Percentiles rank a stretch among this genome's conserved stretches.
Evolutionary conservation across 441 rosid species (phyloP).

Genomic region (Biscutella laevigata): DNA sequence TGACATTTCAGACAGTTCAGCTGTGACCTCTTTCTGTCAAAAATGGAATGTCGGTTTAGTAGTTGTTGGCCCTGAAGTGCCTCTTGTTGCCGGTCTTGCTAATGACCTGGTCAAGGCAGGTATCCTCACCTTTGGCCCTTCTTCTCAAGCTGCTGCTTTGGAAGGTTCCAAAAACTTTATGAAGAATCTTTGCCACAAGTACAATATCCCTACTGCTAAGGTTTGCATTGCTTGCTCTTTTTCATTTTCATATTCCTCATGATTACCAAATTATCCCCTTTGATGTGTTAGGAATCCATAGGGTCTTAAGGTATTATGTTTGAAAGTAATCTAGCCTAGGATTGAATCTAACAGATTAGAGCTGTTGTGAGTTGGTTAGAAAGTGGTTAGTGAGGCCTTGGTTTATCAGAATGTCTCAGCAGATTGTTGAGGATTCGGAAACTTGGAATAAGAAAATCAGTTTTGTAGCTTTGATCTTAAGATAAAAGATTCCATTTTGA

Average conservation of each 20-base stretch:
- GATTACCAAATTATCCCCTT: background rate
- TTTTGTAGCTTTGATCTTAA: background rate
- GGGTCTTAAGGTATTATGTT: background rate
- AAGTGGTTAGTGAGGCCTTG: background rate
- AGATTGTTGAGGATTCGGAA: background rate
- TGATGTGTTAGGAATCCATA: background rate
- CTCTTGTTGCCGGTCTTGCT: constrained; percentile 78
- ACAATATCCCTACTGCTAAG: constrained; percentile 88
- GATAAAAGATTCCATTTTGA: background rate
- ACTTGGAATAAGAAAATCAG: background rate
- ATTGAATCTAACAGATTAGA: background rate
- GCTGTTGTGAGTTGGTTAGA: constrained; percentile 1
- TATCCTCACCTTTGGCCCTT: constrained; percentile 82
- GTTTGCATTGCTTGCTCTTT: constrained; percentile 26
- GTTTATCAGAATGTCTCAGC: background rate
- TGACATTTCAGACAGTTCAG: constrained; percentile 47
- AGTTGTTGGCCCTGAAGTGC: constrained; percentile 88
- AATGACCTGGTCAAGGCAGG: constrained; percentile 60
- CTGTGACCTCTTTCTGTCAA: constrained; percentile 59
- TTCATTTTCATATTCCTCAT: background rate
- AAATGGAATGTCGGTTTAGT: constrained; percentile 64
- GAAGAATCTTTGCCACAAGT: constrained; percentile 80
- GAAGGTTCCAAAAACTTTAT: constrained; percentile 94
- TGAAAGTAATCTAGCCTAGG: background rate
- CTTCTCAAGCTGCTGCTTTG: constrained; percentile 86